Conservation (phyloP, 2,329 filamentous ascomycete genomes). For the Aspergillus quadrilineatus region DNA sequence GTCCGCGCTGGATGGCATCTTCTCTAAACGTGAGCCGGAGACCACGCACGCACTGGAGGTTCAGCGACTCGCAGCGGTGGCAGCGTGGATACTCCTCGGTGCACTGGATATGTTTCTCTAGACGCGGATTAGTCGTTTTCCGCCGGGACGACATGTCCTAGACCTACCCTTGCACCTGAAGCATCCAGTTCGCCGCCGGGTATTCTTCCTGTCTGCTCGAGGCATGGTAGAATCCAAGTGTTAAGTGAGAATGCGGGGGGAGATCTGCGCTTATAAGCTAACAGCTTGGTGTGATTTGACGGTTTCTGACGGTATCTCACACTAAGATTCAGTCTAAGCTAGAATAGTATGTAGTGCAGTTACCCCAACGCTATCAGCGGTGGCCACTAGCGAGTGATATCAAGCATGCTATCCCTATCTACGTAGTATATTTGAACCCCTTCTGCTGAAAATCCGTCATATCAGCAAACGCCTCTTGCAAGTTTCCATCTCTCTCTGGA, state of each 20-base stretch:
- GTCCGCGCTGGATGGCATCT: conserved; percentile 32
- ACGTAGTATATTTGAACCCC: conserved; percentile 26
- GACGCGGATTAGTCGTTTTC: background rate
- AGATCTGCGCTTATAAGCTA: background rate
- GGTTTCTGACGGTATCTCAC: background rate
- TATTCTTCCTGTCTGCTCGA: conserved; percentile 12
- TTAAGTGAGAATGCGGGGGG: background rate
- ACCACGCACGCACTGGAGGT: conserved; percentile 24
- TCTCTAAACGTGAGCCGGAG: conserved; percentile 31
- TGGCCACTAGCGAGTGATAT: background rate
- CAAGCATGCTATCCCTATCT: background rate
- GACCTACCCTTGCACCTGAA: conserved; percentile 27
- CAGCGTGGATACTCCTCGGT: conserved; percentile 32
- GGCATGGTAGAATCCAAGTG: background rate
- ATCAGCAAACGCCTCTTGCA: conserved; percentile 21
- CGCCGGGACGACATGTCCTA: background rate
- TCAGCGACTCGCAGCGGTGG: conserved; percentile 27
- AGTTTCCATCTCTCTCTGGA: background rate
- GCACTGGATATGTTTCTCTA: conserved; percentile 32
- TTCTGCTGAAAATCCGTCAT: conserved; percentile 28
- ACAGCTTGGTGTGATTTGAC: background rate
- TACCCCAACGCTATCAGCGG: background rate
- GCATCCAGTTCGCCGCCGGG: conserved; percentile 28
- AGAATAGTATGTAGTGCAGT: too few species aligned
- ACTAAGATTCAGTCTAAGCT: background rate